Evolutionary conservation across 1,284 basidiomycete species (phyloP).

Genomic region (Naganishia cerealis): DNA sequence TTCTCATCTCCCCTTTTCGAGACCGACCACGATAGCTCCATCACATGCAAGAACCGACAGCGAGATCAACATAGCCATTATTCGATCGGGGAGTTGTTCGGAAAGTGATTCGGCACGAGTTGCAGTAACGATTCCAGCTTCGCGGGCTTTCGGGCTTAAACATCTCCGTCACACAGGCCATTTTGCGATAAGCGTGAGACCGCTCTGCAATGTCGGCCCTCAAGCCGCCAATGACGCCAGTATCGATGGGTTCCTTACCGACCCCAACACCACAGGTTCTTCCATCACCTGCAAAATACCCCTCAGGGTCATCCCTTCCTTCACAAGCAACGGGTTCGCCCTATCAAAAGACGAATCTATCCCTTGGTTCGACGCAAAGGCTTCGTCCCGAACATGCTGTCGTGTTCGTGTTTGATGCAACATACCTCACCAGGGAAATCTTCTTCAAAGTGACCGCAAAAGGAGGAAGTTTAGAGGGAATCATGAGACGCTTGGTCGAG

Average conservation of each 20-base stretch:
- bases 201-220: constrained; percentile 4
- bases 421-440: constrained; percentile 25
- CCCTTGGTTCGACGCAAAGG: neutral
- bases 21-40: neutral
- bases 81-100: neutral
- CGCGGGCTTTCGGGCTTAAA: neutral
- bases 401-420: constrained; percentile 25
- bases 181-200: neutral
- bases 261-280: constrained; percentile 20
- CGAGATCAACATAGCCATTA: neutral
- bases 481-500: constrained; percentile 21
- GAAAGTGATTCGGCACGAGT: neutral
- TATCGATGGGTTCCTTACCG: constrained; percentile 22
- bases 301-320: neutral
- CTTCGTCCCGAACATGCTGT: constrained; percentile 17
- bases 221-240: constrained; percentile 28
- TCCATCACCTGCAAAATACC: constrained; percentile 13
- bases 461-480: constrained; percentile 23
- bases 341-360: neutral
- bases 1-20: neutral
- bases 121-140: neutral
- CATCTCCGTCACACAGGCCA: too few species aligned
- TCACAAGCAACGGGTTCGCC: neutral
- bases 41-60: constrained; percentile 20
- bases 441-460: constrained; percentile 28